Conservation (phyloP, 164 flowering plant species). For the Liriodendron chinense region DNA sequence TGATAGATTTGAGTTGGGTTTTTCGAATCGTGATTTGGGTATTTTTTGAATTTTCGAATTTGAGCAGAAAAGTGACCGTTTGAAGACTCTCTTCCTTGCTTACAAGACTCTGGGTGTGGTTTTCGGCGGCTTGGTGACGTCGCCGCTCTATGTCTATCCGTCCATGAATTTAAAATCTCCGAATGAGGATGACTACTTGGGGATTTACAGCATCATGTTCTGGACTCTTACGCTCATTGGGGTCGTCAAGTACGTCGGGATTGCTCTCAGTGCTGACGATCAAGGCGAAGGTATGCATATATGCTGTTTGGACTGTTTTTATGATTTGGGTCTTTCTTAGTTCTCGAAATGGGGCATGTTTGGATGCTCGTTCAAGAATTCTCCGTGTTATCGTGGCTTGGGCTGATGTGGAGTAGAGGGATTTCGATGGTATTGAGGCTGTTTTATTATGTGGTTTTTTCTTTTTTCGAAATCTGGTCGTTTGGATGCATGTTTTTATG, state of each 20-base stretch:
- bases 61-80: neutral
- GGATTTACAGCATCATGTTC: conserved; percentile 72
- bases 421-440: too few relatives aligned
- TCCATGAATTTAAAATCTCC: conserved; percentile 76
- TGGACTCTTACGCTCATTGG: conserved; percentile 86
- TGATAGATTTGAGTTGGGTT: conserved; percentile 1
- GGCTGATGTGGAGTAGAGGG: too few relatives aligned
- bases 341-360: too few relatives aligned
- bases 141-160: conserved; percentile 82
- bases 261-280: conserved; percentile 81
- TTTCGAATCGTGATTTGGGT: neutral
- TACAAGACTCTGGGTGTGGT: conserved; percentile 81
- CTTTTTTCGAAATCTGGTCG: too few relatives aligned
- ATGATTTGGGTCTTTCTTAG: too few relatives aligned
- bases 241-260: conserved; percentile 59
- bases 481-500: too few relatives aligned
- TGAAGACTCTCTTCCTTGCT: conserved; percentile 47
- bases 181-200: conserved; percentile 64
- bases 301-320: too few relatives aligned
- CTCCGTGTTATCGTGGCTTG: too few relatives aligned
- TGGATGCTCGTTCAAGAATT: too few relatives aligned
- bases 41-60: neutral
- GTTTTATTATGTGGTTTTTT: too few relatives aligned
- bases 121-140: conserved; percentile 82
- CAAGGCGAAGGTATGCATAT: conserved; percentile 71